These are phyloP conservation scores for Pseudomassariella vexata DNA, from an alignment of 2,329 filamentous ascomycete species.

Conservation along the genomic window DNA sequence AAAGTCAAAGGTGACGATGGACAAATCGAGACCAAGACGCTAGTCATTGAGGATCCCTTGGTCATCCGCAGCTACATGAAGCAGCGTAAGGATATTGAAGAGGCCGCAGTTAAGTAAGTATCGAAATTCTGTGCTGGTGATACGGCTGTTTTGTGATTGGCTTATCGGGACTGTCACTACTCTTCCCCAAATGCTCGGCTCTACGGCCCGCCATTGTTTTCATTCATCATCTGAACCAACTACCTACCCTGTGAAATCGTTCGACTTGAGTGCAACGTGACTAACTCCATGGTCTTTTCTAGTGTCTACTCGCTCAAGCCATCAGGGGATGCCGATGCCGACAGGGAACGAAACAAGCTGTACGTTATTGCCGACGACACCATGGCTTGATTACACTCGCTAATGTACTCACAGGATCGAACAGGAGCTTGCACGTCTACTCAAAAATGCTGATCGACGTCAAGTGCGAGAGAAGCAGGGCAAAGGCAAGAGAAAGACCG, in stretches of 20 bases:
- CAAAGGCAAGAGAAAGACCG: slow-evolving; percentile 57
- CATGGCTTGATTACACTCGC: no score
- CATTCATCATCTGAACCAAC: no score
- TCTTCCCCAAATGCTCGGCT: no score
- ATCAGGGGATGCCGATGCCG: slow-evolving; percentile 44
- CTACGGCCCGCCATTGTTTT: no score
- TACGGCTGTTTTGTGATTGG: no score
- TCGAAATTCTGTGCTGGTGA: slow-evolving; percentile 6
- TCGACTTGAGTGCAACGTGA: no score
- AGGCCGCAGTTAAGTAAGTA: slow-evolving; percentile 68
- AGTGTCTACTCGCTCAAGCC: slow-evolving; percentile 45
- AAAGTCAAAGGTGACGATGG: slow-evolving; percentile 58
- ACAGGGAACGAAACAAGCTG: slow-evolving; percentile 42
- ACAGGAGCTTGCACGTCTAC: slow-evolving; percentile 73
- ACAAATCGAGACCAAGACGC: slow-evolving; percentile 52
- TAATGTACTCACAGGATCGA: slow-evolving; percentile 46
- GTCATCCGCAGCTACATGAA: slow-evolving; percentile 88
- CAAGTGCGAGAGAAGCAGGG: slow-evolving; percentile 80
- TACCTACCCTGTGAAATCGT: no score
- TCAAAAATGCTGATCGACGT: slow-evolving; percentile 86
- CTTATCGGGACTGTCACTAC: no score
- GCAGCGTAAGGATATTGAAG: slow-evolving; percentile 64
- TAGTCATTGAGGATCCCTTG: slow-evolving; percentile 69
- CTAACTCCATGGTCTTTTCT: slow-evolving; percentile 36
- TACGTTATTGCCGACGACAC: slow-evolving; percentile 26